Base-by-base conservation (phyloP, 805 yeast genomes). In the Spathaspora boniae region DNA sequence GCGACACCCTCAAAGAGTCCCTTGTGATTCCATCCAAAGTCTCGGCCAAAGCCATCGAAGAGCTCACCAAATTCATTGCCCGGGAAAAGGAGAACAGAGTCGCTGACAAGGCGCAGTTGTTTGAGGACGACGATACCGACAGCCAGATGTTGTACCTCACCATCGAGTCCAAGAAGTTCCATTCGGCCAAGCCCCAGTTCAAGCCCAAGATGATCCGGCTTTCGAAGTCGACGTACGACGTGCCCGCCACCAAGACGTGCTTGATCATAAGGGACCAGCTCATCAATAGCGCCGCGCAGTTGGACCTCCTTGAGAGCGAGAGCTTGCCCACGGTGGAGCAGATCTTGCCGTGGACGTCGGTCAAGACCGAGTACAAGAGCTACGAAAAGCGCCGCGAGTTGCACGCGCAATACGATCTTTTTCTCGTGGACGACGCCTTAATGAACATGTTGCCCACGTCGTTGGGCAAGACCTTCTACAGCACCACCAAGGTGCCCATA, bases 301-400 rank as follows among this genome's bases (percentile, higher is more conserved):
- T 76, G 39, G 69, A 65, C 36, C 47, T 60, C 38, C 64, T 76
- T 36, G 82, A 76, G 54, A 58, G 58, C 25, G 70, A 62, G 23
- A 48, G 63, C 15, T 62, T 76, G 21, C 72, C 75, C 16, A 59
- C 73, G 26, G 58, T 77, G 29, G 38, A 58, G 16, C 72, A 74
- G 49, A 79, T 89, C 36, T 70, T 88, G 22, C 74, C 93, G 5
- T 81, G 82, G 37, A 70, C 77, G 30, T 83, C 87, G 47, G 70
- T 93, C 44, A 86, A 86, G 58, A 85, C 88, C 22, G 83, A 82
- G 42, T 91, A 79, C 71, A 87, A 87, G 64, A 77, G 86, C n/a
- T 93, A 67, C 51, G 97, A 93, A 60, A 81, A 88, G 41, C 80
- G 88, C 58, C 80, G 97, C 57, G 81, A 79, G 43, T 76, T 93